A percentile compares a stretch with the other conserved stretches of the same genome.
Conservation (phyloP, 2,329 filamentous ascomycete genomes). For the Cadophora malorum region DNA sequence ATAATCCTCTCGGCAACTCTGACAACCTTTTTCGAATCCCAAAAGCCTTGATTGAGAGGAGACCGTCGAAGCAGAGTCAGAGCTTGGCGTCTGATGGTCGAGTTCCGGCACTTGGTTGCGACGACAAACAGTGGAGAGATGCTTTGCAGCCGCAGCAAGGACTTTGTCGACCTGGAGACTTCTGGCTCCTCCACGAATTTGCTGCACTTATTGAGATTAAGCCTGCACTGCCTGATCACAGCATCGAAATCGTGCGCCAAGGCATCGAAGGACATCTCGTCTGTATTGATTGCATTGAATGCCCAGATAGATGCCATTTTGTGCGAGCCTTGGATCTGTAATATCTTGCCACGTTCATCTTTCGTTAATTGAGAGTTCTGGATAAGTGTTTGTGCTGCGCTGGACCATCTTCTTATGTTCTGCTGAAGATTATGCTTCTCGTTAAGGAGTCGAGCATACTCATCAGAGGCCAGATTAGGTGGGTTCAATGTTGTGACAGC, state of each 20-base stretch:
- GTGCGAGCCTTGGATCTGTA: not conserved
- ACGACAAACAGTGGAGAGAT: slow-evolving; percentile 4
- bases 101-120: slow-evolving; percentile 12
- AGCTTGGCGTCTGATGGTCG: slow-evolving; percentile 4
- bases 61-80: not conserved
- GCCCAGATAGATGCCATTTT: not conserved
- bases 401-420: not conserved
- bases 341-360: not conserved
- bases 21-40: slow-evolving; percentile 1
- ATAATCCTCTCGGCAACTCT: slow-evolving; percentile 1
- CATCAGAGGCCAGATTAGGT: not conserved
- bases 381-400: not conserved
- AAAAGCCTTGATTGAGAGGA: not conserved
- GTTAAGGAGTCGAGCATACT: not conserved
- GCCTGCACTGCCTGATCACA: not conserved
- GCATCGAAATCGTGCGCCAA: slow-evolving; percentile 4
- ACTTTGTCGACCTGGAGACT: not conserved
- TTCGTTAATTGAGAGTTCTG: not conserved
- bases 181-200: not conserved
- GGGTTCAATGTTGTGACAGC: not conserved
- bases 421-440: not conserved
- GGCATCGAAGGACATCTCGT: slow-evolving; percentile 7
- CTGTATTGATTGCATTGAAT: not conserved
- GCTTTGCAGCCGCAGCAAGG: not conserved
- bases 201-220: not conserved